Base-by-base conservation (phyloP, 345 rosid genomes). In the Limnanthes douglasii region DNA sequence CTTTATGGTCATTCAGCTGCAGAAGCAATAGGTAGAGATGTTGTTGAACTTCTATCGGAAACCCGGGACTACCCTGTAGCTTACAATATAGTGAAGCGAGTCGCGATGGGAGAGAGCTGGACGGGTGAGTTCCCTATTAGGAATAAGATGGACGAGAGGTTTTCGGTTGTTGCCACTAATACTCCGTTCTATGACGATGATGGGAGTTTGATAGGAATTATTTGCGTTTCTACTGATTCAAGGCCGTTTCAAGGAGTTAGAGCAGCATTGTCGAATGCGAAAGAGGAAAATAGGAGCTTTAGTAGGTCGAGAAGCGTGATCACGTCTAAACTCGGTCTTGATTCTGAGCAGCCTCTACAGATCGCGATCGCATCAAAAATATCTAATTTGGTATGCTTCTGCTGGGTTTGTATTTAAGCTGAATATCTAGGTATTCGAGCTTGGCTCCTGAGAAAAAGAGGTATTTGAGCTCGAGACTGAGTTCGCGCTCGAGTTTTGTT, bases 321-420 rank as follows among this genome's bases (percentile, higher is more conserved):
- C 44, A 43, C 66, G 15, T 40, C 70, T 6, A 88, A 79, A 58
- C 92, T 90, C 48, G 95, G 95, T 27, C 77, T 79, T 47, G 94
- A 79, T 58, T 49, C 92, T 48, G 92, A 77, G 43, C 95, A 90
- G 66, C 94, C 98, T 56, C 46, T 83, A 39, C 98, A 90, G 69
- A 43, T 46, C 31, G 82, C 94, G 34, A 60, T 90, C 57, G 86
- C 95, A 6, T 84, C 94, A n/a, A 84, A 70, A 57, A 64, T 90
- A 55, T 68, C 98, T 11, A 75, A 80, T 61, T 63, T 90, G 81
- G 98, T 90, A n/a, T n/a, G n/a, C n/a, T n/a, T n/a, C n/a, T n/a
- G n/a, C n/a, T n/a, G n/a, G n/a, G n/a, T n/a, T n/a, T n/a, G n/a
- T n/a, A n/a, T n/a, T n/a, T n/a, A n/a, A n/a, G n/a, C n/a, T n/a